Conservation (phyloP, 176 grass and related monocot genomes). For the Melocanna baccifera region DNA sequence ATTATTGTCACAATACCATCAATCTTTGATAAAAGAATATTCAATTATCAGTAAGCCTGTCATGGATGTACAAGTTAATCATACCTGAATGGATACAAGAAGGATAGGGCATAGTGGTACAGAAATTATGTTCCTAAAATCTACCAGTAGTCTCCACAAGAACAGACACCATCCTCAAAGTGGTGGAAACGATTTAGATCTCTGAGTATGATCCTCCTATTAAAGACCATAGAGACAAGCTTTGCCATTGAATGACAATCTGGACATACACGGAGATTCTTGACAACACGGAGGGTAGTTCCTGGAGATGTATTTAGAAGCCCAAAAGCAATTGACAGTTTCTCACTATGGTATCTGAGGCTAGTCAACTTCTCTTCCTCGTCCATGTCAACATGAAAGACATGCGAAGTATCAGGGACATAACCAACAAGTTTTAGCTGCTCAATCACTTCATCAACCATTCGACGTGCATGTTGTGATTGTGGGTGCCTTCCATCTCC, state of each 20-base stretch:
- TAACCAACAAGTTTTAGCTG: conserved; percentile 69
- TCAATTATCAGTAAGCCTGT: not conserved
- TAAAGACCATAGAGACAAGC: conserved; percentile 60
- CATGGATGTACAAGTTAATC: conserved; percentile 35
- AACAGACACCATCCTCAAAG: conserved; percentile 61
- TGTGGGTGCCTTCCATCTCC: conserved; percentile 68
- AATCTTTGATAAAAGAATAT: conserved; percentile 5
- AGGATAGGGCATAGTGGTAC: not conserved
- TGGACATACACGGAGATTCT: conserved; percentile 70
- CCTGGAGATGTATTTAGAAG: conserved; percentile 66
- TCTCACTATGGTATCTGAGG: conserved; percentile 71
- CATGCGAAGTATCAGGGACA: conserved; percentile 61
- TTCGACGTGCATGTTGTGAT: conserved; percentile 48
- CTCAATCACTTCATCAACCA: conserved; percentile 68
- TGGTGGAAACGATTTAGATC: conserved; percentile 75
- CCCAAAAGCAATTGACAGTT: conserved; percentile 70
- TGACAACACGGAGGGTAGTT: conserved; percentile 60
- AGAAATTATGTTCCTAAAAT: conserved; percentile 13
- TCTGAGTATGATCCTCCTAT: conserved; percentile 70
- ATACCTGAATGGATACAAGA: conserved; percentile 29
- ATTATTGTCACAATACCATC: not conserved
- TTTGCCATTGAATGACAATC: conserved; percentile 78
- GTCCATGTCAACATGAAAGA: conserved; percentile 67
- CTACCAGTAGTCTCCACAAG: conserved; percentile 78
- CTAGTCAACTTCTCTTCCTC: conserved; percentile 62